Evolutionary conservation across 306 rosid species (phyloP).

Genomic region (Acmispon strigosus): DNA sequence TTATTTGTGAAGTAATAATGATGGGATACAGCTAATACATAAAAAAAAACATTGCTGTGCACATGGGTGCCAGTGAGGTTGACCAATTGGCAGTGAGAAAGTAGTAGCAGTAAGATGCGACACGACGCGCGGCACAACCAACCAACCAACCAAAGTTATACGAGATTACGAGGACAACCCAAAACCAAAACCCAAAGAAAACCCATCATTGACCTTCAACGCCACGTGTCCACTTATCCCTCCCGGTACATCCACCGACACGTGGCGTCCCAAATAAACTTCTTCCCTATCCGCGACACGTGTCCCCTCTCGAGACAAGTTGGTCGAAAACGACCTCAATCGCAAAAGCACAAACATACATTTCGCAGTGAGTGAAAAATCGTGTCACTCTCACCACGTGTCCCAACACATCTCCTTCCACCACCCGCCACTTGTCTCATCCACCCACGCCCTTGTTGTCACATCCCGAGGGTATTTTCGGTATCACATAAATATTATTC

Average conservation of each 20-base stretch:
- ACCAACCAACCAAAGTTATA: constrained; percentile 9
- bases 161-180: background rate
- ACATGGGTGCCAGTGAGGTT: constrained; percentile 18
- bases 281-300: constrained; percentile 26
- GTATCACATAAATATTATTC: background rate
- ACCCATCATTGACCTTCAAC: background rate
- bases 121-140: background rate
- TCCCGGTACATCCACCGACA: constrained; percentile 10
- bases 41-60: background rate
- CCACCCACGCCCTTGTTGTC: constrained; percentile 21
- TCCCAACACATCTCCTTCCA: background rate
- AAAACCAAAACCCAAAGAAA: background rate
- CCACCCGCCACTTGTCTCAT: constrained; percentile 41
- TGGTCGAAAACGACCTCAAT: constrained; percentile 32
- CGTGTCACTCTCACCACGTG: constrained; percentile 50
- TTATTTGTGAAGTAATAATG: background rate
- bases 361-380: constrained; percentile 16
- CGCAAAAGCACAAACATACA: constrained; percentile 23
- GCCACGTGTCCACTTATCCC: constrained; percentile 36
- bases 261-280: constrained; percentile 8
- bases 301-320: constrained; percentile 27
- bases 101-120: background rate
- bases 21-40: constrained; percentile 10
- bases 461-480: constrained; percentile 45
- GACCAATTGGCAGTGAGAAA: background rate